Evolutionary conservation across 768 basidiomycete species (phyloP).

Genomic region (Lanmaoa pseudosensibilis): DNA sequence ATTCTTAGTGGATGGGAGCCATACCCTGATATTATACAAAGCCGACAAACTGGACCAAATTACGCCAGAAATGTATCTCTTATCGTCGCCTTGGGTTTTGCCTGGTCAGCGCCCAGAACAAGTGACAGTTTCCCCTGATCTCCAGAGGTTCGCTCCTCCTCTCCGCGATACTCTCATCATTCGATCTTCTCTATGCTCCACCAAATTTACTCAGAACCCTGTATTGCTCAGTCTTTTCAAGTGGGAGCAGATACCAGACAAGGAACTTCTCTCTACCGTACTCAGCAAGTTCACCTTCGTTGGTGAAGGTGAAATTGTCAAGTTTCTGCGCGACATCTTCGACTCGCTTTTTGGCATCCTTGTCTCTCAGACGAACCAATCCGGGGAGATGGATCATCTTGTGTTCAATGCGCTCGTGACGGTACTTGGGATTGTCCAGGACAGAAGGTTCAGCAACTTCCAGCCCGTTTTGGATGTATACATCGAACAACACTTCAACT

Average conservation of each 20-base stretch:
- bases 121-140: slow-evolving; percentile 53
- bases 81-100: slow-evolving; percentile 59
- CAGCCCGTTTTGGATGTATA: slow-evolving; percentile 91
- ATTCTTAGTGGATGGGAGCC: slow-evolving; percentile 88
- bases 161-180: slow-evolving; percentile 77
- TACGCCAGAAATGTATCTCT: slow-evolving; percentile 68
- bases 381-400: slow-evolving; percentile 77
- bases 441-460: slow-evolving; percentile 94
- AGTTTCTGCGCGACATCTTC: slow-evolving; percentile 88
- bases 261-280: slow-evolving; percentile 65
- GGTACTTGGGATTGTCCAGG: slow-evolving; percentile 89
- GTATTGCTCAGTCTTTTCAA: slow-evolving; percentile 76
- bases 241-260: slow-evolving; percentile 73
- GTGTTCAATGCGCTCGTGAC: slow-evolving; percentile 91
- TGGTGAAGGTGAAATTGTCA: slow-evolving; percentile 92
- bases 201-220: slow-evolving; percentile 86
- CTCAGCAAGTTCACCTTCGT: slow-evolving; percentile 89
- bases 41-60: slow-evolving; percentile 70
- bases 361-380: slow-evolving; percentile 67
- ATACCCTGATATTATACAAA: slow-evolving; percentile 79
- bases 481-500: slow-evolving; percentile 86
- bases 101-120: slow-evolving; percentile 62
- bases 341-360: slow-evolving; percentile 92
- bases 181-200: slow-evolving; percentile 90
- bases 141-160: slow-evolving; percentile 65